Evolutionary conservation across 768 basidiomycete species (phyloP).

Genomic region (Tylopilus felleus): DNA sequence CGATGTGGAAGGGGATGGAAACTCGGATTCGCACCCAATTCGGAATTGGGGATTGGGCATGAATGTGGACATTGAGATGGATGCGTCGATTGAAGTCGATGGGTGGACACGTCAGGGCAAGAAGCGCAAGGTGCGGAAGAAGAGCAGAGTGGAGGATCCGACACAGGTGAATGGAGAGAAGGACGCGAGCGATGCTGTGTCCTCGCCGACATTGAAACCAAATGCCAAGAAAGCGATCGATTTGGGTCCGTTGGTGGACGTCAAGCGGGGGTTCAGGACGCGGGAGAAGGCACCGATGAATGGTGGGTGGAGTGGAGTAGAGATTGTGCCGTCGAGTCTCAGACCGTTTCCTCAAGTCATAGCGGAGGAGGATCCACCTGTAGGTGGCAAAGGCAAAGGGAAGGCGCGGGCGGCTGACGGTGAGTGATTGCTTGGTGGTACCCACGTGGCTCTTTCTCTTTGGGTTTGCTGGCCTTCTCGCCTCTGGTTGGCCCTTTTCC

Average conservation of each 20-base stretch:
- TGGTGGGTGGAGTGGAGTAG: conserved; percentile 64
- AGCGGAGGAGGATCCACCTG: conserved; percentile 6
- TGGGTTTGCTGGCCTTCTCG: background rate
- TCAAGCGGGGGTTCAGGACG: conserved; percentile 58
- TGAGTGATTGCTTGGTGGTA: conserved; percentile 13
- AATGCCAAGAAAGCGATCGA: conserved; percentile 31
- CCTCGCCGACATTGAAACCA: background rate
- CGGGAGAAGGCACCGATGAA: conserved; percentile 51
- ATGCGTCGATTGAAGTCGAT: conserved; percentile 5
- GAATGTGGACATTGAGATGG: conserved; percentile 24
- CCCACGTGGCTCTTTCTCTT: background rate
- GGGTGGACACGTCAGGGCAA: conserved; percentile 10
- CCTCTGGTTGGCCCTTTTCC: background rate
- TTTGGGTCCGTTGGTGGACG: conserved; percentile 63
- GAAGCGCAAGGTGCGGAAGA: conserved; percentile 24
- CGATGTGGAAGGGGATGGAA: conserved; percentile 27
- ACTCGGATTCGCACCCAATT: background rate
- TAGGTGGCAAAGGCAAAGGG: conserved; percentile 17
- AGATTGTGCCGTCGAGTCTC: conserved; percentile 42
- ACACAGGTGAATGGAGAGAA: background rate
- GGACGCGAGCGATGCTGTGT: background rate
- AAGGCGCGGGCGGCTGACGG: conserved; percentile 19
- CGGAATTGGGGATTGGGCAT: conserved; percentile 22
- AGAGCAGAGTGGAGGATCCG: conserved; percentile 31
- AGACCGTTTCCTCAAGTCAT: conserved; percentile 12